phyloP scores from a whole-genome alignment of 495 filamentous ascomycete species.

The Parmelia sp. region DNA sequence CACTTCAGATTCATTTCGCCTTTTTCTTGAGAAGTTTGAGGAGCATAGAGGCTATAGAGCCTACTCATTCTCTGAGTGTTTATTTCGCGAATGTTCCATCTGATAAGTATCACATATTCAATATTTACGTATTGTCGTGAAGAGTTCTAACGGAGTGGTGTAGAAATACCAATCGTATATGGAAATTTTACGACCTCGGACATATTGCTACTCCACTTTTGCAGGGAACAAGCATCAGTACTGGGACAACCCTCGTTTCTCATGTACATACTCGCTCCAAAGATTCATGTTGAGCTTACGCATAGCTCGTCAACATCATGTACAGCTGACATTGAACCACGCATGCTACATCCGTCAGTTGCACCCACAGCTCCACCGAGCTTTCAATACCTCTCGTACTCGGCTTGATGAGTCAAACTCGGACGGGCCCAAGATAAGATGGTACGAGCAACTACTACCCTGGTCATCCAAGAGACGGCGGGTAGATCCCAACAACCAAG shows the following conservation, averaged over 20 bases:
- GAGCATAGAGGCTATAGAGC: too few relatives aligned
- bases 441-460: constrained; percentile 27
- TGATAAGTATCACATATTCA: too few relatives aligned
- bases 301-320: constrained; percentile 15
- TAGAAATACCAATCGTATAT: not conserved
- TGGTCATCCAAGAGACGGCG: constrained; percentile 29
- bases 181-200: not conserved
- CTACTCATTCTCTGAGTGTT: too few relatives aligned
- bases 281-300: constrained; percentile 18
- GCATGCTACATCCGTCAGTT: constrained; percentile 2
- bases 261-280: not conserved
- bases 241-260: not conserved
- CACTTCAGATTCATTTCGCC: not conserved
- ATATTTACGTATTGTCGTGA: too few relatives aligned
- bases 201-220: too few relatives aligned
- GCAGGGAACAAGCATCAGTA: too few relatives aligned
- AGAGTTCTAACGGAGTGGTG: not conserved
- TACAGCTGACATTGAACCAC: not conserved
- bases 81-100: too few relatives aligned
- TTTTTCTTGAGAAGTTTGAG: too few relatives aligned
- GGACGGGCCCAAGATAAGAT: constrained; percentile 22
- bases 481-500: constrained; percentile 50
- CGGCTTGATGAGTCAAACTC: constrained; percentile 6
- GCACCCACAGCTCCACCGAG: not conserved
- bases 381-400: constrained; percentile 14